Evolutionary conservation across 2,329 filamentous ascomycete genomes (phyloP), one percentile per base, ranked within the genome.

Genomic region (Aspergillus tamarii): DNA sequence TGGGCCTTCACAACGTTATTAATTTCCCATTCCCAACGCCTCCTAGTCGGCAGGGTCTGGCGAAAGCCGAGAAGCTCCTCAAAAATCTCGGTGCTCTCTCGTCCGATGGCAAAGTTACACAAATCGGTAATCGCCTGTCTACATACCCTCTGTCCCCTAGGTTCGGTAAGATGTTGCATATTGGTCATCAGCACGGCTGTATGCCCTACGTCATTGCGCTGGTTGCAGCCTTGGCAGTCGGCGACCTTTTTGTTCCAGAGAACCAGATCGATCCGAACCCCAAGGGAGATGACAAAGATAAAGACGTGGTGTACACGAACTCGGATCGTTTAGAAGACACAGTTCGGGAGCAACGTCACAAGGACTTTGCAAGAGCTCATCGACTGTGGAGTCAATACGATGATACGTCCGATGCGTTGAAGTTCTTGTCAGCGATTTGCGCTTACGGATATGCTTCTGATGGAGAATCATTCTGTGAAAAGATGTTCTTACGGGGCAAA

Each of bases 21-120:
- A 96, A 95, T 77, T 99, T 99, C 76, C 95, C 96, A 0, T 99
- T 98, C 76, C 95, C 95, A 4, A 98, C 94, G 16, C 89, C 93
- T 0, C 95, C 95, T 1, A 90, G 93, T 70, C 85, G 89, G 16
- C 84, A 88, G 59, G 92, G 89, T 66, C 83, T 99, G 23, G 86
- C 87, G 56, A 92, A 91, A 73, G 93, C 95, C 0, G 95, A 99
- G 80, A 93, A 90, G 73, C 84, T 97, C 9, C 84, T 99, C 10
- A 89, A 87, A 54, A 96, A 97, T 74, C 85, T 99, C 4, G 92
- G 92, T 0, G 95, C 94, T 1, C 83, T 98, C 36, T 88, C 88
- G 12, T 70, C 85, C 0, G 84, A 85, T 11, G 92, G 93, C 0
- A 87, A 90, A 70, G 89, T 97, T 21, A 97, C 94, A 0, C 85